A percentile compares a stretch with the other conserved stretches of the same genome.
These are phyloP conservation scores for Thermothelomyces thermophilus DNA, from an alignment of 2,329 filamentous ascomycete genomes.

Conservation along the genomic window DNA sequence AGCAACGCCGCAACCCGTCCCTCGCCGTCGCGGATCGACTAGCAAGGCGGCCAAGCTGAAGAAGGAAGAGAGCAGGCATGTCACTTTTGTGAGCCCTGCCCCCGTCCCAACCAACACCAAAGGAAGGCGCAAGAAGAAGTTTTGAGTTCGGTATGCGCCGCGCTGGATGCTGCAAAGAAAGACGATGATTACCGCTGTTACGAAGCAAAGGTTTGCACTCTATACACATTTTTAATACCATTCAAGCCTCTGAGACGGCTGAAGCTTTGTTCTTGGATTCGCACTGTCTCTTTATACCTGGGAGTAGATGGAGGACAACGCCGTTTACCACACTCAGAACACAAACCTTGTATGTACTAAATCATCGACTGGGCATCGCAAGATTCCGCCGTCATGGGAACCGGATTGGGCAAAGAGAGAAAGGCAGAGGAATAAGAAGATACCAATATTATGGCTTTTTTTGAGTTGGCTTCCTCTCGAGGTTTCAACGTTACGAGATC, in stretches of 20 bases:
- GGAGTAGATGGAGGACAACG: not conserved
- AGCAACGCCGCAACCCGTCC: constrained; percentile 21
- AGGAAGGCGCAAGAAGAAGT: constrained; percentile 27
- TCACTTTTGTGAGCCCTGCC: constrained; percentile 49
- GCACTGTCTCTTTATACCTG: not conserved
- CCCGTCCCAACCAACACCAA: constrained; percentile 34
- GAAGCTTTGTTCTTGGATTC: not conserved
- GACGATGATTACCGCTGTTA: not conserved
- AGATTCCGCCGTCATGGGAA: not conserved
- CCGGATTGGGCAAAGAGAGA: not conserved
- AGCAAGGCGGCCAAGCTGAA: constrained; percentile 42
- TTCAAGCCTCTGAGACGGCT: not conserved
- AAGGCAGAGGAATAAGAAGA: not conserved
- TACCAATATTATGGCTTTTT: constrained; percentile 3
- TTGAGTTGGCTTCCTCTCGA: not conserved
- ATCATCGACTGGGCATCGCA: not conserved
- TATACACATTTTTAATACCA: constrained; percentile 13
- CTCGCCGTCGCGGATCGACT: constrained; percentile 35
- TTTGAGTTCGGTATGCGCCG: not conserved
- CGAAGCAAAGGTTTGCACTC: not conserved
- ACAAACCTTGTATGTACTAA: constrained; percentile 1
- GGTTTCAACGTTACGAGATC: not conserved
- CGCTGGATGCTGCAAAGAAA: not conserved
- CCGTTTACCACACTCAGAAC: not conserved
- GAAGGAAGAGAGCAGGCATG: constrained; percentile 50